Evolutionary conservation across 345 rosid species (phyloP), one percentile per base, ranked within the genome.

Genomic region (Erodium maritimum): DNA sequence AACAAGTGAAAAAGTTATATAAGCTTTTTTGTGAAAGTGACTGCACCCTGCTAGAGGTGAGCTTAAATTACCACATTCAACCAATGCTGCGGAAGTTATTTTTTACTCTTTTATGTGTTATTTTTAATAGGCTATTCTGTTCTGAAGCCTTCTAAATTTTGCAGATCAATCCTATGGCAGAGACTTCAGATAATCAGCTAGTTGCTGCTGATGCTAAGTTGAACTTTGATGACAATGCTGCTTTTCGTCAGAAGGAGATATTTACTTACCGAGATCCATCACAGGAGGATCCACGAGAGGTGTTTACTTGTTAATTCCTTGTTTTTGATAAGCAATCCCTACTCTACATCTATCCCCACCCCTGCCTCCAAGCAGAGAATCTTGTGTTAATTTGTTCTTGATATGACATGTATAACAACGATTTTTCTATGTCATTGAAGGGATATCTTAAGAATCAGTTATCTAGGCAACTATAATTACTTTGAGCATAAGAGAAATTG

Each of bases 191-290:
- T 55, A 87, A 78, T 22, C 79, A 78, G 62, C 67, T 94, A 79
- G 96, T 94, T 60, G 99, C 99, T 70, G 99, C 99, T 66, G 99
- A 94, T 90, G 99, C 99, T 58, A 94, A 94, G 68, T 70, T 94
- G 82, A 94, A 94, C 74, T 90, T 94, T 57, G 99, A 94, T 75
- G 99, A 94, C 65, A 94, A 94, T 80, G 99, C 99, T 64, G 95
- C 87, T 24, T 94, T 76, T 67, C 85, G 96, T 55, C 99, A 85
- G 67, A 87, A 90, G 73, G 88, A 83, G 65, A 68, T 79, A 55
- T 93, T 93, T 22, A 70, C 86, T 52, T 81, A 83, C 23, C 83
- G 99, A 54, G 99, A 93, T 82, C 88, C 96, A 64, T 70, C 99
- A 16, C 99, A 93, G 68, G 99, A 93, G 77, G 99, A 93, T 73